Base-by-base conservation (phyloP, 2,329 filamentous ascomycete genomes). In the Cytospora piceae region DNA sequence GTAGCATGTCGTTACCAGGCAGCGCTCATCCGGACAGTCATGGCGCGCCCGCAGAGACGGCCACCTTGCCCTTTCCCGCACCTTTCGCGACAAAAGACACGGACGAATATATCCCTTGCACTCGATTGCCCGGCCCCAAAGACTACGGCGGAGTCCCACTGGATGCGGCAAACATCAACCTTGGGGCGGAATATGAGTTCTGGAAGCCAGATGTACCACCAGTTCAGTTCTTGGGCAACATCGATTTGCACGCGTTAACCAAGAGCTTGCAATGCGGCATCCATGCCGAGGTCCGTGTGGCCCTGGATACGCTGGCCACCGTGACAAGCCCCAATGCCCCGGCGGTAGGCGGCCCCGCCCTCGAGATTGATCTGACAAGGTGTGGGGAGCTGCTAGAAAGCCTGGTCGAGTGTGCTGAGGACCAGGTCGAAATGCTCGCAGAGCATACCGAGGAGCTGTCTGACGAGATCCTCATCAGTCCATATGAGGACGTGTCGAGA, bases 361-460 rank as follows among this genome's bases (percentile, higher is more conserved):
- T 94, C 22, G 87, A 88, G 52, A 79, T 89, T 24, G 83, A 88
- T 52, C 80, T 97, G 51, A 83, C 88, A 64, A 86, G 87, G 63
- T 96, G 92, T 73, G 94, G 97, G 65, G 95, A 98, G 74, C 78
- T 99, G 64, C 84, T 97, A 22, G 95, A 98, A 67, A 90, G 91
- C 0, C 79, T 99, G 60, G 82, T 97, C 39, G 95, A 98, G 70
- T 97, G 92, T 74, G 95, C 92, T 1, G 93, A 97, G 76, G 90
- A 94, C 15, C 93, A 97, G 74, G 81, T 94, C 29, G 93, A 97
- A 49, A 75, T 91, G 14, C 83, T 99, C n/a, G 90, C 89, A 0
- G 92, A 97, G 69, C 89, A 94, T 74, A 90, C 93, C 0, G 87
- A 88, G 5, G 93, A 97, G 73, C 89, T 96, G 0, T 95, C 92